Evolutionary conservation across 176 grass and related monocot genomes (phyloP).

Genomic region (Lolium multiflorum): DNA sequence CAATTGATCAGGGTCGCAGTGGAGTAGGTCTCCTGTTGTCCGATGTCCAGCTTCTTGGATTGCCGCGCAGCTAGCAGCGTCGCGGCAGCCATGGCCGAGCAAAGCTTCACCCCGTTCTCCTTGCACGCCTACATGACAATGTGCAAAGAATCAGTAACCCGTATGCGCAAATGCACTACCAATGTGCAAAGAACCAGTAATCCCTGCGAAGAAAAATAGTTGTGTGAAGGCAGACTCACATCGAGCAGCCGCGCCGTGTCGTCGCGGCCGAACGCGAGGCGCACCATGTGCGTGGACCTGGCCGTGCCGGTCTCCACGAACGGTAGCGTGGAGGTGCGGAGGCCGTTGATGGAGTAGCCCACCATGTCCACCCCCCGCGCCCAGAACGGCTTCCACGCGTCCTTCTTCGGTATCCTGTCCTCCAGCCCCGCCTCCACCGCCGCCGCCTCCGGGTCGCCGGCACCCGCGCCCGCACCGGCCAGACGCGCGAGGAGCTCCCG

Average conservation of each 20-base stretch:
- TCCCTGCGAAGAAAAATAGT: too few species aligned
- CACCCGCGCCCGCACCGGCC: conserved; percentile 22
- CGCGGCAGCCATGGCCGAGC: conserved; percentile 67
- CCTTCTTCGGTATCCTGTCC: conserved; percentile 70
- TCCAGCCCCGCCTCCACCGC: conserved; percentile 59
- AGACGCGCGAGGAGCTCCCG: conserved; percentile 63
- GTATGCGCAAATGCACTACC: too few species aligned
- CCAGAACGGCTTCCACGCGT: conserved; percentile 90
- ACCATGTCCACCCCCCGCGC: conserved; percentile 80
- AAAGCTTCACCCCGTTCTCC: conserved; percentile 74
- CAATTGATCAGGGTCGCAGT: conserved; percentile 71
- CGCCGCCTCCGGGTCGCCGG: conserved; percentile 35
- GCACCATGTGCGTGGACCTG: conserved; percentile 64
- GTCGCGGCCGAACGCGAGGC: conserved; percentile 53
- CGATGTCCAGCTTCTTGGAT: conserved; percentile 55
- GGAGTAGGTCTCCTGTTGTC: conserved; percentile 68
- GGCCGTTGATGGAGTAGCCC: conserved; percentile 89
- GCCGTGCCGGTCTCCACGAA: conserved; percentile 62
- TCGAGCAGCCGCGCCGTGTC: conserved; percentile 72
- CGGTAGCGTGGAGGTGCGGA: conserved; percentile 68
- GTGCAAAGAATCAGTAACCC: background rate
- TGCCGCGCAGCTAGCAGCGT: conserved; percentile 65
- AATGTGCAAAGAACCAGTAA: too few species aligned
- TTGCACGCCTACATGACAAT: conserved; percentile 74
- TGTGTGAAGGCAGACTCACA: conserved; percentile 42